Evolutionary conservation across 257 asterid genomes (phyloP), one percentile per base, ranked within the genome.

Genomic region (Lycium barbarum): DNA sequence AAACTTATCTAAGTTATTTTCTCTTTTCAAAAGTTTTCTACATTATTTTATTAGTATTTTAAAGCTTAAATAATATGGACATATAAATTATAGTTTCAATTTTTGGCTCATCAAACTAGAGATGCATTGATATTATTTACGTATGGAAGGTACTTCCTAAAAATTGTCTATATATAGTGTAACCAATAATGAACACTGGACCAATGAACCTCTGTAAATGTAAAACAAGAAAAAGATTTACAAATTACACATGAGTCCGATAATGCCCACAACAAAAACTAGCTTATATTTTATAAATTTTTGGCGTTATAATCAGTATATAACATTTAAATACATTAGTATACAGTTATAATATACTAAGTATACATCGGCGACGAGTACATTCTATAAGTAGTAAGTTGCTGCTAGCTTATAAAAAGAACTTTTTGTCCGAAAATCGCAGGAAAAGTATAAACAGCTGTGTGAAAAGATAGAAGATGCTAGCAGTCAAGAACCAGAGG

Each of bases 401-500:
- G 33, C 33, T 26, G 33, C 33, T 26, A 26, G 33, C 33, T 26
- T 26, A 26, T 26, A 26, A 26, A 26, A 26, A 26, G 33, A 26
- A 26, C 1, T 49, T 51, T 73, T 36, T 62, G 79, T 62, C 2
- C 26, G 35, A 14, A 43, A 45, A 49, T 47, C 15, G 67, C 84
- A 89, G 92, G 88, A 86, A 3, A 83, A 55, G 61, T 89, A 89
- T 65, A 67, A 15, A 66, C 49, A 81, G 62, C 59, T 89, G n/a
- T 84, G 86, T 80, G 43, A 58, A 80, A 86, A 82, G 85, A 87
- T 89, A 17, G 87, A 86, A 61, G 61, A 84, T 2, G 89, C 90
- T 49, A 76, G 63, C 7, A 18, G 71, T 18, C 78, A 84, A 66
- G 58, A 79, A 74, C 11, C 68, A 2, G 63, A 61, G 43, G 76